phyloP scores from a whole-genome alignment of 2,329 filamentous ascomycete species.

The Claviceps humidiphila region DNA sequence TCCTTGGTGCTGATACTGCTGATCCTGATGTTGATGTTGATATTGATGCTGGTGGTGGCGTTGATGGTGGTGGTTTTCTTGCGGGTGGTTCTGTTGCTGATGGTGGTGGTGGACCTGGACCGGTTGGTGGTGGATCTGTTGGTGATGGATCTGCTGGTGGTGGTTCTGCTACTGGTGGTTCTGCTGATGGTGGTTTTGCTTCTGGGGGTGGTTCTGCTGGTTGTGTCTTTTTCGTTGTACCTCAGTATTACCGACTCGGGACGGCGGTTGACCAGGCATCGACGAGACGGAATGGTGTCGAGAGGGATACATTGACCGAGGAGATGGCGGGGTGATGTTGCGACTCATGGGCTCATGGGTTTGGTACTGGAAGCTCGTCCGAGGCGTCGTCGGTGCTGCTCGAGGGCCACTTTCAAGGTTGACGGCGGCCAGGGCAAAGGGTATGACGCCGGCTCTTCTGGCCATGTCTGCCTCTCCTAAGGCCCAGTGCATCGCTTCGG shows the following conservation, averaged over 20 bases:
- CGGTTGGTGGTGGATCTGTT: conserved; percentile 11
- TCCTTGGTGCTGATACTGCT: neutral
- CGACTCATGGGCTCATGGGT: conserved; percentile 33
- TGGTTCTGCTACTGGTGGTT: neutral
- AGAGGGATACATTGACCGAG: conserved; percentile 25
- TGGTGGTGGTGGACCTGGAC: conserved; percentile 14
- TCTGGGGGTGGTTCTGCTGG: conserved; percentile 4
- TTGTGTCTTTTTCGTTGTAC: conserved; percentile 8
- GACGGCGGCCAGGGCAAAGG: conserved; percentile 58
- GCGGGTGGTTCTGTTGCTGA: too few species aligned
- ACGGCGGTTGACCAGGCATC: conserved; percentile 22
- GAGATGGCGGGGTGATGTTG: conserved; percentile 28
- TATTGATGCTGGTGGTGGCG: neutral
- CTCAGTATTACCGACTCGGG: conserved; percentile 7
- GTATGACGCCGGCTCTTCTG: conserved; percentile 73
- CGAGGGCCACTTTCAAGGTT: conserved; percentile 31
- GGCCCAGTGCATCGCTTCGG: conserved; percentile 97
- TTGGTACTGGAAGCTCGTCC: conserved; percentile 28
- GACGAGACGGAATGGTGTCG: conserved; percentile 21
- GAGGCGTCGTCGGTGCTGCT: conserved; percentile 26
- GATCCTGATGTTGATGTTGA: neutral
- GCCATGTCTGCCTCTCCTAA: conserved; percentile 91
- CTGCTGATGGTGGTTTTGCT: conserved; percentile 15
- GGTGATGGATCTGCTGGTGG: neutral
- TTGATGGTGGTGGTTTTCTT: neutral